Evolutionary conservation across 495 filamentous ascomycete genomes (phyloP).

Genomic region (Saxophila tyrrhenica): DNA sequence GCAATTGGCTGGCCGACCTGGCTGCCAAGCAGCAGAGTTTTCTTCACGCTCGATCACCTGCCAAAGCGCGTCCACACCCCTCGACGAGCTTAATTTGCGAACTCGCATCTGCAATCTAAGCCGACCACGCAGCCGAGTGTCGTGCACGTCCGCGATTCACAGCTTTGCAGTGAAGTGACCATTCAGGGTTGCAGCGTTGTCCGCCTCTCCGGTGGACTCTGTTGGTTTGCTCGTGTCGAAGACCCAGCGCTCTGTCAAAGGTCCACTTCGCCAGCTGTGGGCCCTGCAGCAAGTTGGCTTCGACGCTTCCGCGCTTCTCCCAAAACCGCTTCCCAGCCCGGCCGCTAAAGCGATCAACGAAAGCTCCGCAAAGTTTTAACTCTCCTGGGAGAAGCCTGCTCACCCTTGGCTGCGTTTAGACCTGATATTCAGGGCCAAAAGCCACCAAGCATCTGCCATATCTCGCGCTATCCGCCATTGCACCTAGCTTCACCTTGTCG

Average conservation of each 20-base stretch:
- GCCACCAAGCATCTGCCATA: conserved; percentile 11
- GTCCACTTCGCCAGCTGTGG: neutral
- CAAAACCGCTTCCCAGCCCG: neutral
- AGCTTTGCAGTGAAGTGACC: neutral
- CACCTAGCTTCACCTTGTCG: conserved; percentile 2
- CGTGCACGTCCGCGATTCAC: neutral
- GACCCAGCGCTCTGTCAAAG: neutral
- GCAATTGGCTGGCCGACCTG: neutral
- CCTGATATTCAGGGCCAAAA: conserved; percentile 19
- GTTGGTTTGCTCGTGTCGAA: neutral
- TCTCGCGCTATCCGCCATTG: conserved; percentile 11
- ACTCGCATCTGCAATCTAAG: neutral
- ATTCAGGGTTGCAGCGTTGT: neutral
- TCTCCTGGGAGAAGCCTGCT: neutral
- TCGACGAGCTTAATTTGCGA: neutral
- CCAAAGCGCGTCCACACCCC: neutral
- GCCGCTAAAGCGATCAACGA: neutral
- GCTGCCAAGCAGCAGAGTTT: neutral
- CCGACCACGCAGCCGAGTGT: neutral
- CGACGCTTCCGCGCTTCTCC: neutral
- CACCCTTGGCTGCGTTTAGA: neutral
- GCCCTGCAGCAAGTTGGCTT: neutral
- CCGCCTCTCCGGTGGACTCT: neutral
- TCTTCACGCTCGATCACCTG: neutral
- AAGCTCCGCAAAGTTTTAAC: neutral